Evolutionary conservation across 2,329 filamentous ascomycete species (phyloP), one percentile per base, ranked within the genome.

Genomic region (Periconia sp.): DNA sequence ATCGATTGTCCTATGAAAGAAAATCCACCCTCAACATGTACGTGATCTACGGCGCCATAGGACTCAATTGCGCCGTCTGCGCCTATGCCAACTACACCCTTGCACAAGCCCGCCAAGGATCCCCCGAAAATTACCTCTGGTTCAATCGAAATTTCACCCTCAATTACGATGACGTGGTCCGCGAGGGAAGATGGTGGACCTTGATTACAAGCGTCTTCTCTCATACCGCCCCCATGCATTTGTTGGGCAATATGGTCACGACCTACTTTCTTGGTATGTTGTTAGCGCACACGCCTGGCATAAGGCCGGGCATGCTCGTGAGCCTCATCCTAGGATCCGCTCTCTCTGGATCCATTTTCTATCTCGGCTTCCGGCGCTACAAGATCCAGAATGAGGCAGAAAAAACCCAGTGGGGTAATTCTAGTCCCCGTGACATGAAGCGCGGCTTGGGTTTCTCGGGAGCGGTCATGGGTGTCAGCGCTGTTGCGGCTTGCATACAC

Each of bases 171-270:
- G 62, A 70, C 50, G 31, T 71, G 46, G 13, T 57, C 57, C 31
- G 60, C 15, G 55, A 61, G 18, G 71, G 73, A 6, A 62, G 63
- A 11, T 76, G 67, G 52, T 75, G 70, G 62, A 75, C 74, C 1
- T 10, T 73, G 2, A 9, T 80, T 35, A 78, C 77, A 0, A 63
- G 59, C 11, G 66, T 66, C 14, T 77, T 79, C 57, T 72, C 72
- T 1, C 78, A 81, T 47, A 19, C 58, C 2, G 49, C 64, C 5
- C 14, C 67, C 1, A 15, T 52, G 1, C 78, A 81, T 57, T 61
- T 79, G 42, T 50, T 60, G 9, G 68, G 71, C 57, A 80, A 80
- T 61, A 75, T 79, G 72, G 17, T 78, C 11, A 60, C 70, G 1
- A 62, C 78, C 31, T 67, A 72, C 47, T 69, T 66, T 13, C 68